These are phyloP conservation scores for Rhexocercosporidium sp. DNA, from an alignment of 2,329 filamentous ascomycete species.

Conservation along the genomic window DNA sequence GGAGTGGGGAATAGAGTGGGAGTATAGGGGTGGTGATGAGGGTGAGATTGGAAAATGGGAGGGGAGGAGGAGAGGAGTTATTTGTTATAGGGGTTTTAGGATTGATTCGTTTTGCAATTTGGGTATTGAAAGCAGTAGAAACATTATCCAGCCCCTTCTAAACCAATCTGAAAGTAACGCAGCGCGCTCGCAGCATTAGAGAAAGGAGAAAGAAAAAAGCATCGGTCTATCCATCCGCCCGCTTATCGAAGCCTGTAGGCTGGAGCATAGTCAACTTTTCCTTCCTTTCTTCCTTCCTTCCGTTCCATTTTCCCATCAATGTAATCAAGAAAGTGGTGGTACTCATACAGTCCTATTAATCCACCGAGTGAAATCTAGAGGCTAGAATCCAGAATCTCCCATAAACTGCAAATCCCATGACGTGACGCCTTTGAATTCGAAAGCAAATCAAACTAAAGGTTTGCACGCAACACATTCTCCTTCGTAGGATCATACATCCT, in stretches of 20 bases:
- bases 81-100: neutral
- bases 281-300: neutral
- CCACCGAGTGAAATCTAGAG: neutral
- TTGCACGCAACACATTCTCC: constrained; percentile 4
- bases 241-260: neutral
- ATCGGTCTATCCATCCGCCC: constrained; percentile 1
- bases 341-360: neutral
- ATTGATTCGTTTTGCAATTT: neutral
- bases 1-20: neutral
- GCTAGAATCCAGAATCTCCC: neutral
- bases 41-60: no score
- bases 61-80: no score
- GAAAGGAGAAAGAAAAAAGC: neutral
- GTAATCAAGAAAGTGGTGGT: neutral
- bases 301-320: neutral
- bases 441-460: neutral
- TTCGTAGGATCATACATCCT: constrained; percentile 74
- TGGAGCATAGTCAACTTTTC: neutral
- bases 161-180: neutral
- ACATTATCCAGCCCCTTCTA: neutral
- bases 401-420: neutral
- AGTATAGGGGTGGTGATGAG: neutral
- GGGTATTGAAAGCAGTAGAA: neutral
- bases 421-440: neutral
- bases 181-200: neutral